A percentile compares a stretch with the other conserved stretches of the same genome.
These are phyloP conservation scores for Phytophthora citrophthora DNA, from an alignment of 352 stramenopile species.

Conservation along the genomic window DNA sequence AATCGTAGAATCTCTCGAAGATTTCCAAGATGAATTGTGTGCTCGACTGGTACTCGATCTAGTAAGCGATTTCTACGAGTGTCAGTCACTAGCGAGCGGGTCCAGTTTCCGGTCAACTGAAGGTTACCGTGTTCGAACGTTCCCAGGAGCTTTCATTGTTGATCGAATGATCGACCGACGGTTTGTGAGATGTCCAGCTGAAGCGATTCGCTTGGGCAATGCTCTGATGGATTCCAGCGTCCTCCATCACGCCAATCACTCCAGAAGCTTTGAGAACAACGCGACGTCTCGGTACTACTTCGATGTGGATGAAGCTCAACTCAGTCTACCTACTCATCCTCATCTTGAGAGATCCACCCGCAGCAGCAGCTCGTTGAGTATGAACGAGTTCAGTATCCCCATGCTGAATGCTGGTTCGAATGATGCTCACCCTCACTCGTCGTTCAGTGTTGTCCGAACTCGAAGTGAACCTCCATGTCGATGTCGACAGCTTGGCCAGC, in stretches of 20 bases:
- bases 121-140: constrained; percentile 1
- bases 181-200: constrained; percentile 45
- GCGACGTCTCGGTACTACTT: constrained; percentile 43
- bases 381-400: constrained; percentile 22
- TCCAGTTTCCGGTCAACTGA: constrained; percentile 3
- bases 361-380: constrained; percentile 15
- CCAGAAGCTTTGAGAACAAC: constrained; percentile 46
- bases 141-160: constrained; percentile 27
- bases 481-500: constrained; percentile 62
- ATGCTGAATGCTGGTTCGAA: constrained; percentile 22
- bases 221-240: constrained; percentile 68
- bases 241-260: constrained; percentile 62
- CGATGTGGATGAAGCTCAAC: constrained; percentile 33
- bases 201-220: constrained; percentile 61
- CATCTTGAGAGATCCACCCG: constrained; percentile 10
- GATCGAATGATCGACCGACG: constrained; percentile 39
- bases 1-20: constrained; percentile 39
- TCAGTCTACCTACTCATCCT: constrained; percentile 22
- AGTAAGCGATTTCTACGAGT: constrained; percentile 14
- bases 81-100: not conserved
- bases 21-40: constrained; percentile 43
- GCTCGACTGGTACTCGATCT: constrained; percentile 30
- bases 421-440: constrained; percentile 14
- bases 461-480: constrained; percentile 24
- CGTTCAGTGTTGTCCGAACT: constrained; percentile 20